Conservation (phyloP, 2,329 filamentous ascomycete species). For the Colletotrichum tanaceti region DNA sequence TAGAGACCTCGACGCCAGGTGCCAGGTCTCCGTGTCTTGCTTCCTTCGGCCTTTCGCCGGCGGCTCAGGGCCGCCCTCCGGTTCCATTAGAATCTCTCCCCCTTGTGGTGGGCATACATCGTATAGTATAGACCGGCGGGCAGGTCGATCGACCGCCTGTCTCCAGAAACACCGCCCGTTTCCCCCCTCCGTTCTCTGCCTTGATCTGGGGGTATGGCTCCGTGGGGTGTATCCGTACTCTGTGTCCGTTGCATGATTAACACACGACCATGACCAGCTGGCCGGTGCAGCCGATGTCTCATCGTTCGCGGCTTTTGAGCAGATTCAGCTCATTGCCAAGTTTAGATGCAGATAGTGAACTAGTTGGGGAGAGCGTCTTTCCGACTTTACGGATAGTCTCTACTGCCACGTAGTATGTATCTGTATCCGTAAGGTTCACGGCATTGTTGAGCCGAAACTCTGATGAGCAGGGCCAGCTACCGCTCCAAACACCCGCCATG, state of each 20-base stretch:
- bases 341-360: constrained; percentile 11
- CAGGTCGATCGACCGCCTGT: constrained; percentile 14
- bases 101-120: constrained; percentile 17
- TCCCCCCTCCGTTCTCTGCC: background rate
- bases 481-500: constrained; percentile 29
- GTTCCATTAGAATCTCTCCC: constrained; percentile 16
- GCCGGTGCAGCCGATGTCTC: constrained; percentile 11
- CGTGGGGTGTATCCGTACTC: background rate
- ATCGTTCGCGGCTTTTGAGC: background rate
- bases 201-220: constrained; percentile 5
- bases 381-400: too few relatives aligned
- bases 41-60: constrained; percentile 38
- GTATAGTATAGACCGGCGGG: background rate
- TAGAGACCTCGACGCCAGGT: background rate
- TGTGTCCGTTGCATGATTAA: constrained; percentile 17
- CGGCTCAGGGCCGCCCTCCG: constrained; percentile 4
- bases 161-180: constrained; percentile 1
- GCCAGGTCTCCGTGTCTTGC: background rate
- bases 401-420: too few relatives aligned
- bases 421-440: too few relatives aligned
- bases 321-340: constrained; percentile 36
- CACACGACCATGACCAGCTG: constrained; percentile 12
- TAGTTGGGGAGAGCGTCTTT: constrained; percentile 29
- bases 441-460: constrained; percentile 24
- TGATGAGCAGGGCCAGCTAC: constrained; percentile 18